These are phyloP conservation scores for Microsporum audouinii DNA, from an alignment of 2,329 filamentous ascomycete genomes.

Conservation along the genomic window DNA sequence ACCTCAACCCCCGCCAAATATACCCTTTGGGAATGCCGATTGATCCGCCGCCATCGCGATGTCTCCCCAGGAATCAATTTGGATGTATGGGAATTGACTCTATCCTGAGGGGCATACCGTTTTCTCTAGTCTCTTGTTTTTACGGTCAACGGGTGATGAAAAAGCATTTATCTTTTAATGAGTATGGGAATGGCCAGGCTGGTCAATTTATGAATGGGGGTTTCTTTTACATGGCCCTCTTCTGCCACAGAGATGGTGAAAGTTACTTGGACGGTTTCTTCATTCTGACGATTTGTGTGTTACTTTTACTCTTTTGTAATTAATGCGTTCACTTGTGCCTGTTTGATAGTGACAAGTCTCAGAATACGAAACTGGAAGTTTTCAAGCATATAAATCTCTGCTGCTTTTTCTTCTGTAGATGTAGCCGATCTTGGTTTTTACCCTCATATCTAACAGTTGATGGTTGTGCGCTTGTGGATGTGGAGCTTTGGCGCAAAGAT, in stretches of 20 bases:
- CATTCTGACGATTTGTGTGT: slow-evolving; percentile 1
- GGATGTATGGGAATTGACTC: neutral
- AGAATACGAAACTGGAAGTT: slow-evolving; percentile 1
- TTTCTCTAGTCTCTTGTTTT: neutral
- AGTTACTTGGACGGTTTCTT: slow-evolving; percentile 7
- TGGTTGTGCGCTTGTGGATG: neutral
- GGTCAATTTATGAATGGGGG: slow-evolving; percentile 2
- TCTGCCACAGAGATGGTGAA: slow-evolving; percentile 3
- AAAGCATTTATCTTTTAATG: neutral
- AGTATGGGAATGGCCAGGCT: slow-evolving; percentile 3
- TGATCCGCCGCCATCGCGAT: neutral
- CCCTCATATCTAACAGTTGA: too few relatives aligned
- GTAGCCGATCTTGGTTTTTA: neutral
- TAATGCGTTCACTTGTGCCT: neutral
- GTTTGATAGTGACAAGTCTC: slow-evolving; percentile 4
- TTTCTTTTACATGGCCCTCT: neutral
- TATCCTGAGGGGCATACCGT: neutral
- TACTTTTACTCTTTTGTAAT: neutral
- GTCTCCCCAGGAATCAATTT: neutral
- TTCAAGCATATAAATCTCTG: neutral
- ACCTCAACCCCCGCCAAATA: neutral
- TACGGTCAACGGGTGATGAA: neutral
- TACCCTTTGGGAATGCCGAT: neutral
- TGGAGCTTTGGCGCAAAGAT: neutral
- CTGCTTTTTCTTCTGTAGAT: neutral